Evolutionary conservation across 2,329 filamentous ascomycete species (phyloP).

Genomic region (Neopestalotiopsis sp.): DNA sequence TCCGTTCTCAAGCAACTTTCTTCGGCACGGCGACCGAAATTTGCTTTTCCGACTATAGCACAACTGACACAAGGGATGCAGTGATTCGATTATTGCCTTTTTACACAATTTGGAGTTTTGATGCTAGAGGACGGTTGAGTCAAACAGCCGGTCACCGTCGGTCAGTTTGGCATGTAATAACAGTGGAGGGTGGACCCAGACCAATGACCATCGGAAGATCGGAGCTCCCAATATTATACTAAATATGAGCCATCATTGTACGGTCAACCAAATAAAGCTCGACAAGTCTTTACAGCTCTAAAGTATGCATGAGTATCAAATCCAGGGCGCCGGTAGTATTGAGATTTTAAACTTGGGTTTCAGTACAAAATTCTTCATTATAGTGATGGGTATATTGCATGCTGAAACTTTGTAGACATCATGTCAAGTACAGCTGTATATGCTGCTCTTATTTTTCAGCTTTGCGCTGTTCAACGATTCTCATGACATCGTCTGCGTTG

Average conservation of each 20-base stretch:
- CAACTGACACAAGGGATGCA: background rate
- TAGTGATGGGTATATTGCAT: no score
- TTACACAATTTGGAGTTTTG: constrained; percentile 1
- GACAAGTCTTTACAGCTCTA: no score
- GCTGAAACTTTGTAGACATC: no score
- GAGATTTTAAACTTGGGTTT: no score
- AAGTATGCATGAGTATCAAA: no score
- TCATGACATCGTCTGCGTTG: constrained; percentile 79
- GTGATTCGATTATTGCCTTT: background rate
- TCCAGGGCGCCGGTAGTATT: no score
- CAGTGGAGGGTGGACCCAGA: background rate
- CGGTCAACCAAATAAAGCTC: no score
- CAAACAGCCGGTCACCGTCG: constrained; percentile 16
- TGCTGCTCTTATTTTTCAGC: constrained; percentile 31
- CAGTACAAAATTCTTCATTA: no score
- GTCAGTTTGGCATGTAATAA: background rate
- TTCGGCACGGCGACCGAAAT: background rate
- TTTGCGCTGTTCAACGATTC: constrained; percentile 71
- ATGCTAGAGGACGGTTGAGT: background rate
- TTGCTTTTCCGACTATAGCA: background rate
- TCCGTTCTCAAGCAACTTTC: background rate
- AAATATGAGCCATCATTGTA: background rate
- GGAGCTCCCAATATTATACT: constrained; percentile 2
- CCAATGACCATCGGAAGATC: background rate
- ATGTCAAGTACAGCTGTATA: background rate